phyloP scores from a whole-genome alignment of 441 rosid genomes.

The Hura crepitans region DNA sequence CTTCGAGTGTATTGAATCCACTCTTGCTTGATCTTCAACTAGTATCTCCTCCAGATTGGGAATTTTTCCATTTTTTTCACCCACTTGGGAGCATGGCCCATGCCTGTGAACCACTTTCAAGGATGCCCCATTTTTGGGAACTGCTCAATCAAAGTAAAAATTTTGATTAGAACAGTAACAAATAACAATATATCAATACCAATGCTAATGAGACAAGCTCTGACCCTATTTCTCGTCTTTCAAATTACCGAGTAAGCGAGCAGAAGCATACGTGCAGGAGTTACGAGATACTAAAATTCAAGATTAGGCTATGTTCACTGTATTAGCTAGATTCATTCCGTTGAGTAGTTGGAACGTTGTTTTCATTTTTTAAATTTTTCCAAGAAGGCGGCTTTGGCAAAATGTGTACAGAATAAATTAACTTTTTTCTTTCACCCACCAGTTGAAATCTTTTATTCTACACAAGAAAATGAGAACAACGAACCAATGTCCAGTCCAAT shows the following conservation, averaged over 20 bases:
- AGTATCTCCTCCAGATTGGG: constrained; percentile 44
- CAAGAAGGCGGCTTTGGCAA: background rate
- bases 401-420: background rate
- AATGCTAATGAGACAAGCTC: too few species aligned
- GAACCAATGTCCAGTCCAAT: background rate
- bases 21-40: constrained; percentile 34
- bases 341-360: background rate
- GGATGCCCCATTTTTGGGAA: background rate
- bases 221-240: too few species aligned
- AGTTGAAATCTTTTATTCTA: background rate
- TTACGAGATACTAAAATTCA: too few species aligned
- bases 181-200: too few species aligned
- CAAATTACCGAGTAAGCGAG: too few species aligned
- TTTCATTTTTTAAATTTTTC: background rate
- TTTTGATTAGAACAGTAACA: too few species aligned
- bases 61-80: constrained; percentile 17
- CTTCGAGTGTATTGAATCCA: constrained; percentile 38
- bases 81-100: constrained; percentile 59
- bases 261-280: too few species aligned
- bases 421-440: background rate
- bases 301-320: too few species aligned
- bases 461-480: background rate
- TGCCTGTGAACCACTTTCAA: constrained; percentile 41
- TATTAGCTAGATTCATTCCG: background rate
- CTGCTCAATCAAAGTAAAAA: background rate